Conservation (phyloP, 1,284 basidiomycete genomes). For the Fereydounia khargensis region DNA sequence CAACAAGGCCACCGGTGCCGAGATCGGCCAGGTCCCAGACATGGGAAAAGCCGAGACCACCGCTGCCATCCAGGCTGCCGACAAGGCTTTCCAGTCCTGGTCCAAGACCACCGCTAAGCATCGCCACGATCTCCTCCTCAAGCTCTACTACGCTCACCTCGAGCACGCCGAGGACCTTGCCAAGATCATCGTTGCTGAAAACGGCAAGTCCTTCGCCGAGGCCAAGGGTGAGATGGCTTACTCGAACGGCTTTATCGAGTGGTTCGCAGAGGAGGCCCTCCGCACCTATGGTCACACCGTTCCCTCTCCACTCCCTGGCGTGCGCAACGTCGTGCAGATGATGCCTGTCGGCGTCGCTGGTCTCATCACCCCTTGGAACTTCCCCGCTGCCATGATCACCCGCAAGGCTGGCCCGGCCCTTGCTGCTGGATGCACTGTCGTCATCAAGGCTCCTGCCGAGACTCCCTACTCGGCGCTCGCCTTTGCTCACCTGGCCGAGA, state of each 20-base stretch:
- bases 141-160: constrained; percentile 43
- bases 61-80: constrained; percentile 47
- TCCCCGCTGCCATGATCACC: constrained; percentile 64
- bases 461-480: constrained; percentile 92
- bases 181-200: constrained; percentile 54
- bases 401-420: constrained; percentile 85
- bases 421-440: constrained; percentile 87
- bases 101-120: constrained; percentile 48
- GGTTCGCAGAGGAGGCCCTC: constrained; percentile 48
- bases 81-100: constrained; percentile 46
- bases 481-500: constrained; percentile 74
- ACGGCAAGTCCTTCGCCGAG: constrained; percentile 52
- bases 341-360: constrained; percentile 76
- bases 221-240: constrained; percentile 54
- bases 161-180: constrained; percentile 51
- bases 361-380: constrained; percentile 59
- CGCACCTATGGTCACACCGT: constrained; percentile 69
- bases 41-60: constrained; percentile 41
- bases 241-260: constrained; percentile 53
- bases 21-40: constrained; percentile 48
- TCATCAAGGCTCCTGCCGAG: constrained; percentile 93
- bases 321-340: constrained; percentile 80
- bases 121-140: constrained; percentile 48
- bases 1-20: constrained; percentile 54
- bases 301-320: constrained; percentile 70